Base-by-base conservation (phyloP, 495 filamentous ascomycete species). In the Penicillium salamii region DNA sequence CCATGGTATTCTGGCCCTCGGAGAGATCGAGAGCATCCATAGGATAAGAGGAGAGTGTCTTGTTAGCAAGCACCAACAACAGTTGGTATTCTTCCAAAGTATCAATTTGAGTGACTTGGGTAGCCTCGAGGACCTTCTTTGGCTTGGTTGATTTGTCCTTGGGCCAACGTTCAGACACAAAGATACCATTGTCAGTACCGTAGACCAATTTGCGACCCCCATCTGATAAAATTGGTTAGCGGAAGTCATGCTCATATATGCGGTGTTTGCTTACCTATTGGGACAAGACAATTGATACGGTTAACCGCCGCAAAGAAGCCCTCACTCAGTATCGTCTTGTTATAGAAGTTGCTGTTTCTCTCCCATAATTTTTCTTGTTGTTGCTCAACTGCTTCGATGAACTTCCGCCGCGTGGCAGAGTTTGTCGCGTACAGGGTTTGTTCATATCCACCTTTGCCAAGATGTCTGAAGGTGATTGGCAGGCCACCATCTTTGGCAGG, bases 381-480 rank as follows among this genome's bases (percentile, higher is more conserved):
- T 18, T 83, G 76, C 56, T 96, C 91, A 55, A 99, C 96, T 58
- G 88, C 82, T 71, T 97, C 92, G 59, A 99, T 89, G 84, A 95
- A 97, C 69, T 97, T 97, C 58, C 87, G 82, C 50, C 91, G 78
- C 15, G 86, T 48, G 86, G 85, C 38, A 85, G 90, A 17, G 8
- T 17, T 48, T 13, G 83, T 79, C 20, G 89, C 91, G 67, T 86
- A 97, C 1, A 99, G 76, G n/a, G 91, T 91, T 53, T 87, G 77
- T 59, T 96, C 95, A 65, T 96, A 97, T 31, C 91, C 91, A 46
- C 89, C 90, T 63, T 91, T 95, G n/a, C 95, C 95, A 20, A 99
- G 80, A 76, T 97, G 95, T 44, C 86, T 82, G 77, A 99, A 97
- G n/a, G 91, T 97, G 58, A 99, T 93, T 1, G 95, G 95, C 68